Evolutionary conservation across 2,329 filamentous ascomycete species (phyloP), one percentile per base, ranked within the genome.

Genomic region (Purpureocillium lavendulum): DNA sequence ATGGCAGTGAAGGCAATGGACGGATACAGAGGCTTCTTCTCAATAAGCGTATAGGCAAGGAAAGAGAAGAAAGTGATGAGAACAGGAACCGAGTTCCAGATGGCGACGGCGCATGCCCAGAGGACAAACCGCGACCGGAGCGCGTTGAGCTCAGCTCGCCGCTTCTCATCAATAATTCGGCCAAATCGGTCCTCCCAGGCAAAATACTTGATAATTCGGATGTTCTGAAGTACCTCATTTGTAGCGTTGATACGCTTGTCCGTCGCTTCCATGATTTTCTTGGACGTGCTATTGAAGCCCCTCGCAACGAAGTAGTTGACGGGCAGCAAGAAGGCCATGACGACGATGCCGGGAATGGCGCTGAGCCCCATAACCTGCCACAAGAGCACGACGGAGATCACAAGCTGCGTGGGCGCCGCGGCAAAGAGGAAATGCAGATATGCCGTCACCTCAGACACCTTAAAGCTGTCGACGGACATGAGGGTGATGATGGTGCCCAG

Each of bases 391-490:
- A 97, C 72, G 5, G 88, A 86, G 34, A 96, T 77, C 33, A 84
- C 65, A 30, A 98, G 75, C 62, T 97, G 89, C 0, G 92, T 85
- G 0, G 92, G 92, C 2, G 90, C 89, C 45, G 84, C 82, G 1
- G 89, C 90, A 70, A 90, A 84, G n/a, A 98, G 70, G 62, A 94
- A 98, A 62, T 98, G 92, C 26, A 98, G 69, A 58, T 98, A 98
- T 0, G 90, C 85, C 30, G 87, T 92, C 43, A 95, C 82, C 58
- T 98, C 92, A 45, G 87, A 85, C 40, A 98, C 87, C 66, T 98
- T 98, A 77, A 97, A 97, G 35, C 90, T 96, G 67, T 98, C 94
- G 31, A 98, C 94, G 10, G 92, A 94, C 92, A 98, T 98, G 49
- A 98, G 71, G 61, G 97, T 98, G 68, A 98, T 98, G 54, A 98